A percentile compares a stretch with the other conserved stretches of the same genome.
Evolutionary conservation across 495 filamentous ascomycete species (phyloP).

Genomic region (Neurospora sp.): DNA sequence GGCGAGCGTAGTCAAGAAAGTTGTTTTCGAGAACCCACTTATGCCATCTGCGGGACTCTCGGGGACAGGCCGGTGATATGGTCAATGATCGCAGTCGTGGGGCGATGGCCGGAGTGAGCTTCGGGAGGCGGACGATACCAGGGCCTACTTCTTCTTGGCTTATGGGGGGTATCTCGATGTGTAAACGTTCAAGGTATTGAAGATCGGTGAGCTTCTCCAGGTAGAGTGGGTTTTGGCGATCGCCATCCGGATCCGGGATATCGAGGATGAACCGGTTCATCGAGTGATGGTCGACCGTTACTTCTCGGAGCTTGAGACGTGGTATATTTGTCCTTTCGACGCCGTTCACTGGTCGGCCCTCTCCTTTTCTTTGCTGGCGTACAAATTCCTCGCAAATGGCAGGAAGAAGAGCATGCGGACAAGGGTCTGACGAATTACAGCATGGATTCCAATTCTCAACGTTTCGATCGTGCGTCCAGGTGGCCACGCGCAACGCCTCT

Average conservation of each 20-base stretch:
- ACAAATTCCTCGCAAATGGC: neutral
- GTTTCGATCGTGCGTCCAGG: neutral
- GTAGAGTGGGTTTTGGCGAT: neutral
- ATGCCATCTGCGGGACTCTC: neutral
- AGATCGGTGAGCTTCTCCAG: neutral
- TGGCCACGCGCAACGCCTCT: neutral
- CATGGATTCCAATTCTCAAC: neutral
- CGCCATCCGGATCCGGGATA: neutral
- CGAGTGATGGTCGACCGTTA: neutral
- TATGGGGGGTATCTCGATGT: neutral
- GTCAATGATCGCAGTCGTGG: neutral
- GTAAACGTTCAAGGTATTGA: neutral
- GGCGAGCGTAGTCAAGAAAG: neutral
- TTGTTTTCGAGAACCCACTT: neutral
- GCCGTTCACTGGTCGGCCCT: neutral
- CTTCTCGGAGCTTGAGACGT: neutral
- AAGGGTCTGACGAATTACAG: neutral
- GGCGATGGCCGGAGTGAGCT: neutral
- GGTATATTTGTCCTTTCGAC: neutral
- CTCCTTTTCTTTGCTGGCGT: neutral
- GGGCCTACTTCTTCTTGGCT: neutral
- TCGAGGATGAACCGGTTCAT: neutral
- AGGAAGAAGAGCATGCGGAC: neutral
- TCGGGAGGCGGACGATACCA: neutral
- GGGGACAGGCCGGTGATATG: neutral